phyloP scores from a whole-genome alignment of 129 eudicot genomes.

The Daucus carota region DNA sequence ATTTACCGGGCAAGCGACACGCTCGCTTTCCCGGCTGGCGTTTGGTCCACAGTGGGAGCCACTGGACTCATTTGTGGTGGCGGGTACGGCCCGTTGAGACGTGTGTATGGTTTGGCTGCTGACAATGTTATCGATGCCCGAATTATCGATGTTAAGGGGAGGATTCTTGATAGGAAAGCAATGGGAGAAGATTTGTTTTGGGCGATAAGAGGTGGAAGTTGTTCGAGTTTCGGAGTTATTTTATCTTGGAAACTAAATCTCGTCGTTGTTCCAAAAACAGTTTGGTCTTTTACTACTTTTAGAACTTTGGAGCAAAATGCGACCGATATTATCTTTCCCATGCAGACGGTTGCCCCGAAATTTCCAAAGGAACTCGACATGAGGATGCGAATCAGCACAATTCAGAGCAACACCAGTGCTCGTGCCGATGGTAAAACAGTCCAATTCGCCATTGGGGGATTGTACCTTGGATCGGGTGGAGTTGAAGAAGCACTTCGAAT shows the following conservation, averaged over 20 bases:
- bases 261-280: neutral
- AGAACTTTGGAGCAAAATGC: neutral
- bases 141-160: neutral
- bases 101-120: slow-evolving; percentile 1
- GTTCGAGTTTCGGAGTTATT: slow-evolving; percentile 2
- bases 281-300: neutral
- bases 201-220: slow-evolving; percentile 3
- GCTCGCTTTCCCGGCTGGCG: slow-evolving; percentile 8
- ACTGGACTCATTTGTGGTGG: slow-evolving; percentile 1
- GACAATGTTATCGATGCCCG: slow-evolving; percentile 5
- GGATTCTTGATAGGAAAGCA: neutral
- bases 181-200: slow-evolving; percentile 11
- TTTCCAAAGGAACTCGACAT: neutral
- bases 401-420: neutral
- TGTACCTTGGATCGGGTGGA: slow-evolving; percentile 1
- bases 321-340: neutral
- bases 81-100: slow-evolving; percentile 2
- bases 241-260: slow-evolving; percentile 2
- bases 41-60: slow-evolving; percentile 9
- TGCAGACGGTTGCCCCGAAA: neutral
- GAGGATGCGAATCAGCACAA: neutral
- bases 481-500: neutral
- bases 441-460: neutral
- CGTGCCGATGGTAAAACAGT: slow-evolving; percentile 7
- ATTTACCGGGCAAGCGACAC: slow-evolving; percentile 2